Conservation (phyloP, 805 yeast species). For the Maudiozyma turicensis region DNA sequence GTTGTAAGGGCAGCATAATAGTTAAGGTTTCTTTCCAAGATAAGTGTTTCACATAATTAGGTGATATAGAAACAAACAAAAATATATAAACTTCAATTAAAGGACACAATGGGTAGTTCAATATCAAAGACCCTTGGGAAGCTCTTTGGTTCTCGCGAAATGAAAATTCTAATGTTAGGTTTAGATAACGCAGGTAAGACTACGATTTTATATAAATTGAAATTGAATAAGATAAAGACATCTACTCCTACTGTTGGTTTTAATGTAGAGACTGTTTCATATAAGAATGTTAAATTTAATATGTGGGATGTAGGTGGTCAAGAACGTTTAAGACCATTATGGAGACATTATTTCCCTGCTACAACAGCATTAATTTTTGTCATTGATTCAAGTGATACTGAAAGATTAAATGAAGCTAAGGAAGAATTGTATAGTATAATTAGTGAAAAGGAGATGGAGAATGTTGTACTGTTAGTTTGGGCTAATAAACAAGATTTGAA, state of each 20-base stretch:
- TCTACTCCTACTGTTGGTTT: constrained; percentile 93
- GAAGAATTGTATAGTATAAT: constrained; percentile 69
- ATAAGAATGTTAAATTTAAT: constrained; percentile 72
- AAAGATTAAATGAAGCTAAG: constrained; percentile 67
- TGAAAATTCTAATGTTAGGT: constrained; percentile 80
- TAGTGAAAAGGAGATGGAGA: constrained; percentile 73
- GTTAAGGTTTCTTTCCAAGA: too few relatives aligned
- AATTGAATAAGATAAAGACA: constrained; percentile 61
- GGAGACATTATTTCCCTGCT: constrained; percentile 94
- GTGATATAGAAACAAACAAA: not conserved
- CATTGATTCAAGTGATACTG: constrained; percentile 69
- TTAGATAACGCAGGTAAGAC: constrained; percentile 92
- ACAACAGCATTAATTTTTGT: constrained; percentile 88
- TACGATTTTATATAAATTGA: constrained; percentile 73
- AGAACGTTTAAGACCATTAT: constrained; percentile 79
- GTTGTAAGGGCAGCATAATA: too few relatives aligned
- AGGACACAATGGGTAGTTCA: constrained; percentile 24
- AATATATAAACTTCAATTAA: too few relatives aligned
- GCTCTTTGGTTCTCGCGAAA: constrained; percentile 44
- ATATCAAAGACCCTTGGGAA: constrained; percentile 32
- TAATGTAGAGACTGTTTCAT: constrained; percentile 80
- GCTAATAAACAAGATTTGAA: constrained; percentile 83
- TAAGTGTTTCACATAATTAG: not conserved
- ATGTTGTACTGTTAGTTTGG: constrained; percentile 69
- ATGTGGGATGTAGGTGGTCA: constrained; percentile 98